Evolutionary conservation across 225 moss, liverwort and hornwort species (phyloP).

Genomic region (Physcomitrellopsis africana): DNA sequence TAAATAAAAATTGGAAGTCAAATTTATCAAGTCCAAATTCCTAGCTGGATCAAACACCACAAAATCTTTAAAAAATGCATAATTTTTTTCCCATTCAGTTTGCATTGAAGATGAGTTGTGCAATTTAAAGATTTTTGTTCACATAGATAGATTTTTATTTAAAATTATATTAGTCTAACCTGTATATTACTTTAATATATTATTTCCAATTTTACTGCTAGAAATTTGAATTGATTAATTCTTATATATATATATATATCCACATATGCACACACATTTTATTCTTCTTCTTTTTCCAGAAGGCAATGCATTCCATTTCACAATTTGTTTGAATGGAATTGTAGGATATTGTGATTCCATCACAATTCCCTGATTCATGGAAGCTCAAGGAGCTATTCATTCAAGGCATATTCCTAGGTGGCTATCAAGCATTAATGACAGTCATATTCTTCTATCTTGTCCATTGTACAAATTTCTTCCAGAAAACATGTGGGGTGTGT

Average conservation of each 20-base stretch:
- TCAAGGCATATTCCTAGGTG: conserved; percentile 58
- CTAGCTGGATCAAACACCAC: no score
- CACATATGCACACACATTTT: no score
- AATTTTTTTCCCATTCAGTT: no score
- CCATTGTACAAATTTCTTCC: conserved; percentile 60
- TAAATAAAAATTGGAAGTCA: no score
- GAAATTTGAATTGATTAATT: no score
- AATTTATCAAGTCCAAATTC: no score
- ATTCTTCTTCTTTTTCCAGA: neutral
- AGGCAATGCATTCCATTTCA: conserved; percentile 15
- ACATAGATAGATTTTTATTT: neutral
- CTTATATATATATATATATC: no score
- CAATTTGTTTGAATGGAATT: conserved; percentile 21
- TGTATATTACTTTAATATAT: neutral
- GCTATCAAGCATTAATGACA: conserved; percentile 68
- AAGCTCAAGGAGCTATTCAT: conserved; percentile 65
- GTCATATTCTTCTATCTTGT: conserved; percentile 59
- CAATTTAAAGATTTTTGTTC: neutral
- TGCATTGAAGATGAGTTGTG: neutral
- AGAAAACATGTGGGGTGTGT: conserved; percentile 33
- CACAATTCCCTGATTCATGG: conserved; percentile 57
- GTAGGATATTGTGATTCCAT: conserved; percentile 71
- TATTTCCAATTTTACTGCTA: neutral
- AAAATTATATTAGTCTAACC: neutral
- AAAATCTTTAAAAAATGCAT: no score